phyloP scores from a whole-genome alignment of 805 yeast species.

The Sugiyamaella americana region DNA sequence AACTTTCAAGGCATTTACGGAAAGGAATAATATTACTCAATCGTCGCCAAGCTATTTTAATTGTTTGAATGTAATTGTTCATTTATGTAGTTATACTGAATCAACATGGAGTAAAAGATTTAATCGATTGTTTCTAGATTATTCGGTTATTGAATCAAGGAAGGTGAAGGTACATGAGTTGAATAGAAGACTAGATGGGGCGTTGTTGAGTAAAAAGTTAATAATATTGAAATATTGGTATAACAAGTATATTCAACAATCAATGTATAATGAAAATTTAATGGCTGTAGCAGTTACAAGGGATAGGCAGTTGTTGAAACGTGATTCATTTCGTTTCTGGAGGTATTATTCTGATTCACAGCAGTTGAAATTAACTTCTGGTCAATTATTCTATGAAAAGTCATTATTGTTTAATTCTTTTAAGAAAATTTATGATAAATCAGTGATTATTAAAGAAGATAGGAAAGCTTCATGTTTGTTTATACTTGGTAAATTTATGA shows the following conservation, averaged over 20 bases:
- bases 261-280: slow-evolving; percentile 1
- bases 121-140: slow-evolving; percentile 12
- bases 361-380: slow-evolving; percentile 1
- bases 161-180: neutral
- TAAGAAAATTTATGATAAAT: neutral
- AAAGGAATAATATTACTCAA: slow-evolving; percentile 10
- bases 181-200: neutral
- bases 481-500: slow-evolving; percentile 4
- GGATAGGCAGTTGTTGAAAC: neutral
- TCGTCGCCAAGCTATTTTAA: slow-evolving; percentile 12
- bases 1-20: slow-evolving; percentile 13
- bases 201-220: neutral
- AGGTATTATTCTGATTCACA: neutral
- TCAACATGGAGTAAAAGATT: slow-evolving; percentile 19
- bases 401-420: neutral
- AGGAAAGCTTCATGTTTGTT: neutral
- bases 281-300: neutral
- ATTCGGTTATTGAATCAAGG: slow-evolving; percentile 4
- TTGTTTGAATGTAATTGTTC: slow-evolving; percentile 16
- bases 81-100: slow-evolving; percentile 14
- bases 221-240: slow-evolving; percentile 1
- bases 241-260: neutral
- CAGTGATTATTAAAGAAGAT: neutral
- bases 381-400: neutral
- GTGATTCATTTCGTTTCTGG: slow-evolving; percentile 4